phyloP scores from a whole-genome alignment of 768 basidiomycete species.

The Russula griseocarnosa region DNA sequence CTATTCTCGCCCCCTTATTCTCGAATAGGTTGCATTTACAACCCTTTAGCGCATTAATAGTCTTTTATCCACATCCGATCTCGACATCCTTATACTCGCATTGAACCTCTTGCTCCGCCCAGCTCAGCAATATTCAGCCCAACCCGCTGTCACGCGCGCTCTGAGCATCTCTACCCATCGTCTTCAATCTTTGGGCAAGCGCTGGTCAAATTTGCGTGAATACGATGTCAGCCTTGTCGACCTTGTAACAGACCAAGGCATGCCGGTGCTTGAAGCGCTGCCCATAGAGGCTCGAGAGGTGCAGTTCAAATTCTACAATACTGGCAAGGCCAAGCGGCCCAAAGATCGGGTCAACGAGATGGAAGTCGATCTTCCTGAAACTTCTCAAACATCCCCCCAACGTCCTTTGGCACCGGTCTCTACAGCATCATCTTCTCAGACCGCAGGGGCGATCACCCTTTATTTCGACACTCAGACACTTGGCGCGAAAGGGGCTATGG shows the following conservation, averaged over 20 bases:
- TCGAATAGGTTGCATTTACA: background rate
- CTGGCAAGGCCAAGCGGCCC: conserved; percentile 38
- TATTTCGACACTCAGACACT: conserved; percentile 61
- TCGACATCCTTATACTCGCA: conserved; percentile 80
- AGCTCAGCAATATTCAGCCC: conserved; percentile 89
- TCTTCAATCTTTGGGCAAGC: conserved; percentile 75
- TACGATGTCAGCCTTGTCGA: conserved; percentile 73
- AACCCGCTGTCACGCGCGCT: conserved; percentile 77
- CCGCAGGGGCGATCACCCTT: conserved; percentile 52
- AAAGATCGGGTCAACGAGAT: conserved; percentile 40
- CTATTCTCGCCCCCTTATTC: conserved; percentile 14
- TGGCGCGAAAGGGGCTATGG: conserved; percentile 61
- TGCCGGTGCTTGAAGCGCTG: conserved; percentile 53
- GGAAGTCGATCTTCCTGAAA: conserved; percentile 48
- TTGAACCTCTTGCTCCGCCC: conserved; percentile 87
- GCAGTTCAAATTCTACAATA: conserved; percentile 75
- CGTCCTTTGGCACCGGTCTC: conserved; percentile 33
- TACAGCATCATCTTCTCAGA: conserved; percentile 34
- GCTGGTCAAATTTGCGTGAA: conserved; percentile 81
- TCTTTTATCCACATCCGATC: conserved; percentile 81
- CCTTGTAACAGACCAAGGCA: conserved; percentile 55
- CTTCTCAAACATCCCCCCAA: conserved; percentile 42
- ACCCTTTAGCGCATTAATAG: conserved; percentile 75
- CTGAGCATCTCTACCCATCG: conserved; percentile 79
- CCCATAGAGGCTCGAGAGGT: conserved; percentile 75